Evolutionary conservation across 768 basidiomycete species (phyloP), one percentile per base, ranked within the genome.

Genomic region (Tephrocybe rancida): DNA sequence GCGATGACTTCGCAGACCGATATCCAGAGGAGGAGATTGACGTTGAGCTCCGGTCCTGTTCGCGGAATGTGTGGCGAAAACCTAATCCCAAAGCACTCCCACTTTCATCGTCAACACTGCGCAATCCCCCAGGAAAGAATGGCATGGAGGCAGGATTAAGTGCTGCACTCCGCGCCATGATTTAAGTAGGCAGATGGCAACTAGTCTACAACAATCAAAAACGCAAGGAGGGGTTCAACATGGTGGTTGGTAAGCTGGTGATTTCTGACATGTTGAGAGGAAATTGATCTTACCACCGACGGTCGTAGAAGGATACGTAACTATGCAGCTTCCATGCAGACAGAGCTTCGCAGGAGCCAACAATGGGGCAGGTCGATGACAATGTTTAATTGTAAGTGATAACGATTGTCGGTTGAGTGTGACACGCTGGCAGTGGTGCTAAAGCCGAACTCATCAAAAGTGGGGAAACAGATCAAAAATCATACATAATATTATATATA

Each of bases 71-170:
- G 60, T 77, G 77, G 44, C 70, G 68, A 61, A 81, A 80, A 50
- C 71, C 71, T 39, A 82, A 67, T 52, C 72, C 73, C 37, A 80
- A 67, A 54, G 72, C 73, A 62, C 66, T 70, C 44, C 68, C 65
- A 44, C 71, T 73, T 49, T 86, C 85, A 54, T 86, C 84, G 52
- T 85, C 85, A 62, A 65, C 73, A 60, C 75, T 64, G 58, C 84
- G 83, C 61, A 82, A 66, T 63, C 76, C 80, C 50, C 87, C 87
- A 56, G 90, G 90, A 68, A 90, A 90, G 80, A 92, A 92, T 46
- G 90, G 90, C 67, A 85, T 85, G 54, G 90, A 92, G 57, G 88
- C 79, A 59, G 90, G 89, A 70, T 92, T 91, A 62, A 92, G 75
- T 55, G 87, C 79, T 64, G 82, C 86, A 63, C 84, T 88, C 79